Percentiles rank a stretch among this genome's conserved stretches.
Evolutionary conservation across 1,284 basidiomycete species (phyloP).

Genomic region (Rugosomyces carneus): DNA sequence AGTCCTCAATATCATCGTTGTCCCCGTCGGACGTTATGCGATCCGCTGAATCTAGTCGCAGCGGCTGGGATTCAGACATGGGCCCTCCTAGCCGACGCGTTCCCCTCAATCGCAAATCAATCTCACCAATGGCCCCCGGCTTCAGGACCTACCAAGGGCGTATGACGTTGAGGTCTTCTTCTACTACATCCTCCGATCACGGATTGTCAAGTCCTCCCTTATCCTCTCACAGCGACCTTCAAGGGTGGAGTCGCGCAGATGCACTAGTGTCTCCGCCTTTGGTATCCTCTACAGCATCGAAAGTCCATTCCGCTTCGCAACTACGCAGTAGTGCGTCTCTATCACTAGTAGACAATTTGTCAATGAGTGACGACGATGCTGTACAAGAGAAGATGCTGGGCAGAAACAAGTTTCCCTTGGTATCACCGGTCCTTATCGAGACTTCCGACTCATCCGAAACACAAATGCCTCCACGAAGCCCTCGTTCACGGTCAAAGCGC

Average conservation of each 20-base stretch:
- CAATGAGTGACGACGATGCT: neutral
- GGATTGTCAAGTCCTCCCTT: slow-evolving; percentile 22
- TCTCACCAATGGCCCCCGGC: slow-evolving; percentile 66
- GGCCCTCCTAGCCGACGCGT: slow-evolving; percentile 46
- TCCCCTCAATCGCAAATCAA: slow-evolving; percentile 55
- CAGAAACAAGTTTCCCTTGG: slow-evolving; percentile 34
- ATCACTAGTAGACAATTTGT: neutral
- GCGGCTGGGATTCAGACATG: slow-evolving; percentile 52
- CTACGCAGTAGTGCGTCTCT: neutral
- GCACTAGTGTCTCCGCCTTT: slow-evolving; percentile 22
- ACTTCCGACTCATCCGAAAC: slow-evolving; percentile 42
- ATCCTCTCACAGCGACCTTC: slow-evolving; percentile 17
- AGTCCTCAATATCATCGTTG: slow-evolving; percentile 58
- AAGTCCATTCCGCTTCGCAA: neutral
- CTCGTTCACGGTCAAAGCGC: slow-evolving; percentile 47
- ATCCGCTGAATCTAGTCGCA: slow-evolving; percentile 26
- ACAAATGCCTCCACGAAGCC: slow-evolving; percentile 30
- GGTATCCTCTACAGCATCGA: neutral
- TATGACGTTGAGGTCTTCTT: slow-evolving; percentile 22
- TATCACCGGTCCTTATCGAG: slow-evolving; percentile 18
- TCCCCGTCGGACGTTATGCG: slow-evolving; percentile 43
- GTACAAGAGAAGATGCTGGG: slow-evolving; percentile 13
- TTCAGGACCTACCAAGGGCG: slow-evolving; percentile 28
- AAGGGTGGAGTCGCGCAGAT: slow-evolving; percentile 19
- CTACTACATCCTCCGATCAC: slow-evolving; percentile 23